Conservation (phyloP, 192 early-diverging fungal species). For the Podila clonocystis region DNA sequence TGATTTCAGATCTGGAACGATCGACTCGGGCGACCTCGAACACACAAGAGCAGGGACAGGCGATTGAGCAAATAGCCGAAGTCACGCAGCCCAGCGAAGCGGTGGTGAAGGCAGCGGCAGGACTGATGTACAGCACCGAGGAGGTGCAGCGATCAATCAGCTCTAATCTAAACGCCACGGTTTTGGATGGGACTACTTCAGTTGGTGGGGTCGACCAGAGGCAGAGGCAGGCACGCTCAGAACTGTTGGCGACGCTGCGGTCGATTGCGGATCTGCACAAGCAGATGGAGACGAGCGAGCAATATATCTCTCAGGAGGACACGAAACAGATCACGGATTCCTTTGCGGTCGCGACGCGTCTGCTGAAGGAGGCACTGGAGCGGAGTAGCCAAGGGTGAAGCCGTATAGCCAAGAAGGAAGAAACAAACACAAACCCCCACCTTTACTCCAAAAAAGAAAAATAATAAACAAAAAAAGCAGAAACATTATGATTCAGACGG, state of each 20-base stretch:
- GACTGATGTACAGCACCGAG: background rate
- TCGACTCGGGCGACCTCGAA: background rate
- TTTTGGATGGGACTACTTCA: background rate
- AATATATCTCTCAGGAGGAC: conserved; percentile 40
- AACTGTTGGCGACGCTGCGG: conserved; percentile 35
- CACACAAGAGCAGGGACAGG: background rate
- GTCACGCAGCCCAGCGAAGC: background rate
- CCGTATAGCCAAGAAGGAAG: background rate
- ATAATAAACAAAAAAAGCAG: background rate
- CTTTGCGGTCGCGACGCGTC: conserved; percentile 29
- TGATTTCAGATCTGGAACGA: background rate
- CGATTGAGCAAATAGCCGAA: background rate
- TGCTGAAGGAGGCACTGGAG: conserved; percentile 49
- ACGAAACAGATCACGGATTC: conserved; percentile 43
- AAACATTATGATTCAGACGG: background rate
- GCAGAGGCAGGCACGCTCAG: background rate
- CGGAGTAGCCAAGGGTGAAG: conserved; percentile 12
- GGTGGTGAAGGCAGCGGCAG: conserved; percentile 4
- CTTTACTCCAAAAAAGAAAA: background rate
- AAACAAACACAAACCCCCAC: background rate
- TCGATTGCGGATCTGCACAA: conserved; percentile 41
- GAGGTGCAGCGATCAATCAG: background rate
- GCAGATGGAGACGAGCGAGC: conserved; percentile 38
- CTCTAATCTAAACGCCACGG: background rate
- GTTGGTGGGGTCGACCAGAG: background rate